Percentiles rank a stretch among this genome's conserved stretches.
These are phyloP conservation scores for Thalassiosira livingstoniorum DNA, from an alignment of 352 stramenopile species.

Conservation along the genomic window DNA sequence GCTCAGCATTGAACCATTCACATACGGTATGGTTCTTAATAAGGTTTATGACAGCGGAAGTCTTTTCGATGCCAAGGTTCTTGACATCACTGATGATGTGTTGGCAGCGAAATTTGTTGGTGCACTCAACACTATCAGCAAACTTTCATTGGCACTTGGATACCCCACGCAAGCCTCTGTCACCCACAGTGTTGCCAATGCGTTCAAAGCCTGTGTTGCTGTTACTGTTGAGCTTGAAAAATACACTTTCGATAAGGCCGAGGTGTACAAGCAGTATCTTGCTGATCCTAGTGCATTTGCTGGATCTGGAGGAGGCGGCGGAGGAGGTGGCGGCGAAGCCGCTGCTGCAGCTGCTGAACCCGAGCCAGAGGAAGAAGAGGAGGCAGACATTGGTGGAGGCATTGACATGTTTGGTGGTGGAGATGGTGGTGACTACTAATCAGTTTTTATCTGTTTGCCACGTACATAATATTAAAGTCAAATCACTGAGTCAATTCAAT, in stretches of 20 bases:
- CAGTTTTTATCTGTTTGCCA: no score
- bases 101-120: constrained; percentile 95
- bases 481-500: no score
- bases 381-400: constrained; percentile 72
- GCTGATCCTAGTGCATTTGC: constrained; percentile 94
- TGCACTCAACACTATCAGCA: constrained; percentile 93
- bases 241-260: constrained; percentile 98
- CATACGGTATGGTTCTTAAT: constrained; percentile 97
- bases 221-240: constrained; percentile 94
- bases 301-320: constrained; percentile 88
- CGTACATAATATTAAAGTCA: no score
- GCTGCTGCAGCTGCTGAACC: constrained; percentile 59
- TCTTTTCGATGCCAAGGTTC: constrained; percentile 97
- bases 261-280: constrained; percentile 96
- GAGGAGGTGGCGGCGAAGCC: constrained; percentile 74
- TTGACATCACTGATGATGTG: constrained; percentile 98
- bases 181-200: constrained; percentile 98
- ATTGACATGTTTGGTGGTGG: constrained; percentile 88
- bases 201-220: constrained; percentile 97
- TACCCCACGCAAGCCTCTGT: constrained; percentile 97
- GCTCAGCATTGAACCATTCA: constrained; percentile 99
- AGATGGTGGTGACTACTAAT: constrained; percentile 68
- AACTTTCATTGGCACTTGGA: constrained; percentile 94
- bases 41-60: constrained; percentile 98
- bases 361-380: constrained; percentile 65